A percentile compares a stretch with the other conserved stretches of the same genome.
Evolutionary conservation across 2,329 filamentous ascomycete genomes (phyloP).

Genomic region (Dryadomyces quercivorus): DNA sequence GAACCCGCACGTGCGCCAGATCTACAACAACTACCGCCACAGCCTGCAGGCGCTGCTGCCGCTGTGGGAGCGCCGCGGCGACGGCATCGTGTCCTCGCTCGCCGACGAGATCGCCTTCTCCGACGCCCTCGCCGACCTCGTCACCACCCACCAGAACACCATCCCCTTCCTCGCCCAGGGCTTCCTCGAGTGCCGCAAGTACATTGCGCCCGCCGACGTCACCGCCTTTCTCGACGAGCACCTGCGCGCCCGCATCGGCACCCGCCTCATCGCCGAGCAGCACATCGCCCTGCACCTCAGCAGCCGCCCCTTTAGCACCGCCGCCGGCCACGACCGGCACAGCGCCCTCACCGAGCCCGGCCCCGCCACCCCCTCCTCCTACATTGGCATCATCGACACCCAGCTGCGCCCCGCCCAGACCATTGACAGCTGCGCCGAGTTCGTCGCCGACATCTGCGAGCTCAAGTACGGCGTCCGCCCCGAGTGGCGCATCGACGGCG

Average conservation of each 20-base stretch:
- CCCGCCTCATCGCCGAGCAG: constrained; percentile 86
- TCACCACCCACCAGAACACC: constrained; percentile 86
- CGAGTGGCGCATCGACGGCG: constrained; percentile 67
- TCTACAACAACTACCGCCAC: constrained; percentile 93
- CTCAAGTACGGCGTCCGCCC: constrained; percentile 88
- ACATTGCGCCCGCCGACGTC: constrained; percentile 73
- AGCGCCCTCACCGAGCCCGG: neutral
- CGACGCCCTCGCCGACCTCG: constrained; percentile 86
- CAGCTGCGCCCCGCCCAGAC: constrained; percentile 69
- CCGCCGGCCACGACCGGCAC: neutral
- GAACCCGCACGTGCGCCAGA: constrained; percentile 88
- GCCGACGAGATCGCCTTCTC: constrained; percentile 89
- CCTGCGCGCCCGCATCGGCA: constrained; percentile 85
- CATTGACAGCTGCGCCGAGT: constrained; percentile 73
- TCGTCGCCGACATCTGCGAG: constrained; percentile 93
- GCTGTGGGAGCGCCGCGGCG: constrained; percentile 44
- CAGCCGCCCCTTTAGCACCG: neutral
- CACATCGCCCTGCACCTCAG: constrained; percentile 79
- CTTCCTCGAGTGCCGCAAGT: constrained; percentile 85
- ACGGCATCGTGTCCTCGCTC: constrained; percentile 51
- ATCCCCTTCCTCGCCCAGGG: constrained; percentile 86
- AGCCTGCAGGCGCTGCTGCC: constrained; percentile 83
- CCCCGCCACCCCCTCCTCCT: constrained; percentile 32
- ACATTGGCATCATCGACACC: constrained; percentile 90
- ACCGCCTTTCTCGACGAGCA: constrained; percentile 89